phyloP scores from a whole-genome alignment of 2,329 filamentous ascomycete species.

The Rasamsonia emersonii region DNA sequence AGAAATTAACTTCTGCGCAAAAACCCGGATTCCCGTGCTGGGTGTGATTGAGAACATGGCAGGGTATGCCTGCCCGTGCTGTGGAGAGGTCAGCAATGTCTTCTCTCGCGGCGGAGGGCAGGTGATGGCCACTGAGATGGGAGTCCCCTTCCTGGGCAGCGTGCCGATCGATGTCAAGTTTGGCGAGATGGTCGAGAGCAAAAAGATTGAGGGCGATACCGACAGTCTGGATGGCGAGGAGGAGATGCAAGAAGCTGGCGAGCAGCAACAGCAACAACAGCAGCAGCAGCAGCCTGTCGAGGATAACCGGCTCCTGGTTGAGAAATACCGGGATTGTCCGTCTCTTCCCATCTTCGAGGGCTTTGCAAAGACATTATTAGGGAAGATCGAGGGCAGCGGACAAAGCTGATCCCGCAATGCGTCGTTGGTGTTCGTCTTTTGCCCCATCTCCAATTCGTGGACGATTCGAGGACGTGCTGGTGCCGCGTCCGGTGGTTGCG shows the following conservation, averaged over 20 bases:
- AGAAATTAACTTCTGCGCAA: conserved; percentile 85
- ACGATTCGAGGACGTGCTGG: too few species aligned
- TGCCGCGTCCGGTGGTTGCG: too few species aligned
- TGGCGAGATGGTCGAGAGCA: conserved; percentile 70
- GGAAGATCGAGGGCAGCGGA: conserved; percentile 11
- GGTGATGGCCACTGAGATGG: conserved; percentile 80
- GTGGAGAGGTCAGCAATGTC: conserved; percentile 79
- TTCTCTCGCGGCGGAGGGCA: conserved; percentile 87
- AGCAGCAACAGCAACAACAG: conserved; percentile 7
- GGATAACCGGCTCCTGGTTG: conserved; percentile 28
- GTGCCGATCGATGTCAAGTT: conserved; percentile 93
- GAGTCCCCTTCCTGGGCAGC: conserved; percentile 72
- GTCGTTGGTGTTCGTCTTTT: too few species aligned
- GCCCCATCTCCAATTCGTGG: too few species aligned
- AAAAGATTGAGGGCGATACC: conserved; percentile 17
- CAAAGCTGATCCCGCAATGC: conserved; percentile 2
- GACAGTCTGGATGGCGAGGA: conserved; percentile 15
- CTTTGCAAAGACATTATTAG: conserved; percentile 29
- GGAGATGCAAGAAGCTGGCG: conserved; percentile 5
- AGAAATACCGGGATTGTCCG: conserved; percentile 37
- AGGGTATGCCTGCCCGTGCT: conserved; percentile 48
- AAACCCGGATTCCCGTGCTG: conserved; percentile 69
- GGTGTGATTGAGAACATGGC: conserved; percentile 95
- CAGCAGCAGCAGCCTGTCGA: conserved; percentile 12
- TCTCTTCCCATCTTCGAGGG: conserved; percentile 34